Evolutionary conservation across 371 early-diverging fungal genomes (phyloP).

Genomic region (Mucor mucedo): DNA sequence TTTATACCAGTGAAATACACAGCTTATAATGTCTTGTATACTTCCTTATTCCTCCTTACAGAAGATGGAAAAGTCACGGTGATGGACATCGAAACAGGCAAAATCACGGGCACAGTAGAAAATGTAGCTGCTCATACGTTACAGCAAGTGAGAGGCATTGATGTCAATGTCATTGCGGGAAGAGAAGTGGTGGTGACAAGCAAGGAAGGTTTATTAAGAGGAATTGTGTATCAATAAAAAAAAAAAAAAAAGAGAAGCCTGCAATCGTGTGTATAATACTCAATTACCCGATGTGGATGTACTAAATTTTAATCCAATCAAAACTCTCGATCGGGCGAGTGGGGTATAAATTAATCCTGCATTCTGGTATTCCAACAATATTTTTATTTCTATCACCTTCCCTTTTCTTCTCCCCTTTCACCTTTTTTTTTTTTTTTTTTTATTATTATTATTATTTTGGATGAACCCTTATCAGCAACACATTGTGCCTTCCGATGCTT

Average conservation of each 20-base stretch:
- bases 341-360: not conserved
- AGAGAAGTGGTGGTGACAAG: slow-evolving; percentile 51
- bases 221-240: slow-evolving; percentile 21
- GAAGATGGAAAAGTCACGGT: slow-evolving; percentile 55
- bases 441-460: not conserved
- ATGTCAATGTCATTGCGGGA: slow-evolving; percentile 52
- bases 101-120: slow-evolving; percentile 40
- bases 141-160: slow-evolving; percentile 42
- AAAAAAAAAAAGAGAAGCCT: slow-evolving; percentile 3
- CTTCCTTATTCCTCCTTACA: slow-evolving; percentile 46
- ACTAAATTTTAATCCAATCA: not conserved
- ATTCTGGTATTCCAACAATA: not conserved
- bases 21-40: slow-evolving; percentile 51
- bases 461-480: not conserved
- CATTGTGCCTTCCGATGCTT: not conserved
- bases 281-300: slow-evolving; percentile 1
- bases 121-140: slow-evolving; percentile 33
- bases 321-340: not conserved
- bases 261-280: not conserved
- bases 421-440: not conserved
- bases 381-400: not conserved
- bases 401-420: not conserved
- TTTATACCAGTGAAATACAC: slow-evolving; percentile 52
- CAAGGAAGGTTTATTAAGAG: slow-evolving; percentile 48
- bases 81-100: slow-evolving; percentile 52